phyloP scores from a whole-genome alignment of 2,329 filamentous ascomycete genomes.

The Zymoseptoria crescenta region DNA sequence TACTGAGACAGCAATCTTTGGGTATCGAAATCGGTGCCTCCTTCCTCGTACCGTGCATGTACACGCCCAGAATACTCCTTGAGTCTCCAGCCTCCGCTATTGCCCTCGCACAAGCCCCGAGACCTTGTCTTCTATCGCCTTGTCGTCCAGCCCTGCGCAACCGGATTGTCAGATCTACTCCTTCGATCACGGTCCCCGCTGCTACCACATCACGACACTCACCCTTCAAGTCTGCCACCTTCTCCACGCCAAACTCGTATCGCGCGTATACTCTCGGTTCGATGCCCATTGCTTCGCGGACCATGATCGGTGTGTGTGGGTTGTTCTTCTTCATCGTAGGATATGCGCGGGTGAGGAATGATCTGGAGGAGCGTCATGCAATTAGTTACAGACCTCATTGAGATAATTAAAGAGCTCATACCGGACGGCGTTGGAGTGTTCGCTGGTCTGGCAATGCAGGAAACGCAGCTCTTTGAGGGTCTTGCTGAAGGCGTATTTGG shows the following conservation, averaged over 20 bases:
- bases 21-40: conserved; percentile 8
- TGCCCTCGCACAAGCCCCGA: conserved; percentile 51
- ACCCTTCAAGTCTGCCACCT: conserved; percentile 56
- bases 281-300: conserved; percentile 82
- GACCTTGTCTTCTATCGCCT: conserved; percentile 63
- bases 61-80: conserved; percentile 5
- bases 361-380: conserved; percentile 43
- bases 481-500: conserved; percentile 86
- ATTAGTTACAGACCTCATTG: not conserved
- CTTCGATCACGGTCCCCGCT: not conserved
- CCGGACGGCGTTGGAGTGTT: conserved; percentile 84
- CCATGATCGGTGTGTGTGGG: conserved; percentile 83
- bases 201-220: conserved; percentile 15
- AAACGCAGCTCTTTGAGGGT: conserved; percentile 92
- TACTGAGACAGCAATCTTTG: not conserved
- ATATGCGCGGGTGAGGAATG: conserved; percentile 84
- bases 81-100: conserved; percentile 9
- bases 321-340: conserved; percentile 99
- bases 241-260: conserved; percentile 71
- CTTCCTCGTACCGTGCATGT: conserved; percentile 15
- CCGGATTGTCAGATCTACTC: conserved; percentile 3
- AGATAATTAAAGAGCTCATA: conserved; percentile 35
- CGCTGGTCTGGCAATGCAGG: conserved; percentile 89
- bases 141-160: conserved; percentile 54
- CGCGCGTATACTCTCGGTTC: conserved; percentile 81